Percentiles rank a stretch among this genome's conserved stretches.
Evolutionary conservation across 2,329 filamentous ascomycete species (phyloP).

Genomic region (Aplosporella prunicola): DNA sequence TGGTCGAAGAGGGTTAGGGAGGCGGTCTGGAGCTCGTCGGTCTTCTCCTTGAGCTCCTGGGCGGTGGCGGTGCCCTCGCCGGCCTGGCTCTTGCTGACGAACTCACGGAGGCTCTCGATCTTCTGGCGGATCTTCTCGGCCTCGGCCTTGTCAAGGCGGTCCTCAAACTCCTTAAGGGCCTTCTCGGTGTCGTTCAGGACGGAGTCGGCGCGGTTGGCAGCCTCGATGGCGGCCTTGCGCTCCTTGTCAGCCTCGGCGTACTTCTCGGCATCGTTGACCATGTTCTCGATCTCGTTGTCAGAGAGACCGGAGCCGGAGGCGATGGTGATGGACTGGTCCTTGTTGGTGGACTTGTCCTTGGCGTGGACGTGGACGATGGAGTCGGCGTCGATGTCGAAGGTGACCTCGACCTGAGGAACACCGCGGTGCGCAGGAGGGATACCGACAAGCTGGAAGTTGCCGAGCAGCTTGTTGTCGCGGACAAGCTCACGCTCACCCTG

Average conservation of each 20-base stretch:
- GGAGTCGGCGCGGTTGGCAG: constrained; percentile 93
- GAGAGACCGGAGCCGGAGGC: constrained; percentile 95
- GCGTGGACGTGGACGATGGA: constrained; percentile 96
- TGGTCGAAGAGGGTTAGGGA: constrained; percentile 97
- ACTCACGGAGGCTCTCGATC: constrained; percentile 75
- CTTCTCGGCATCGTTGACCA: constrained; percentile 97
- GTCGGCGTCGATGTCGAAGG: constrained; percentile 97
- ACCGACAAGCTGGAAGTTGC: constrained; percentile 98
- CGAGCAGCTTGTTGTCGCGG: constrained; percentile 95
- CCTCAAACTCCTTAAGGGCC: constrained; percentile 91
- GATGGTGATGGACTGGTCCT: constrained; percentile 99
- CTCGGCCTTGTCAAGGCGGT: constrained; percentile 95
- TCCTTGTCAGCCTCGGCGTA: constrained; percentile 93
- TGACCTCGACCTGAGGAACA: constrained; percentile 94
- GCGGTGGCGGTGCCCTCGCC: constrained; percentile 80
- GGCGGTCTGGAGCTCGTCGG: constrained; percentile 91
- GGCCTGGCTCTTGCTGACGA: constrained; percentile 87
- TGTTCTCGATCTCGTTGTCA: constrained; percentile 86
- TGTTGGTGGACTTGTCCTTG: constrained; percentile 98
- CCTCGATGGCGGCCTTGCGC: constrained; percentile 89
- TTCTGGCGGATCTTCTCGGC: constrained; percentile 89
- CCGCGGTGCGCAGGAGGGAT: constrained; percentile 94
- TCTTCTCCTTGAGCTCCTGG: constrained; percentile 96
- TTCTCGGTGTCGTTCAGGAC: constrained; percentile 97
- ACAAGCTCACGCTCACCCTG: constrained; percentile 99